Evolutionary conservation across 768 basidiomycete genomes (phyloP), one percentile per base, ranked within the genome.

Genomic region (Lentinus brumalis): DNA sequence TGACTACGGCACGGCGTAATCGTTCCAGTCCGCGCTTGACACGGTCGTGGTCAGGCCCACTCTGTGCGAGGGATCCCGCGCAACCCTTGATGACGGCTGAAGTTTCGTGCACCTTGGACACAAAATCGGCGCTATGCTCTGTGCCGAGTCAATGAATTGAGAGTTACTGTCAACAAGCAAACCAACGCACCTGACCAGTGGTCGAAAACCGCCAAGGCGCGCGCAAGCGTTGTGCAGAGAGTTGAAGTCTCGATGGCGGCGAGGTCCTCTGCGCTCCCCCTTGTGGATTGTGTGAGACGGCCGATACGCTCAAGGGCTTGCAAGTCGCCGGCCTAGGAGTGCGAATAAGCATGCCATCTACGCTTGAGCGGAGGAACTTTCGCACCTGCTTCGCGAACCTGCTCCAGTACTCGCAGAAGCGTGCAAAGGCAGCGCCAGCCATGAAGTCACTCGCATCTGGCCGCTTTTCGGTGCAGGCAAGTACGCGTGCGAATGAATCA

Each of bases 381-480:
- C 68, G 46, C 3, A 88, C 91, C 76, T 79, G 79, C 67, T 83
- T 84, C 0, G 91, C 89, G 63, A 91, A 83, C 18, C 74, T 76
- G 65, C 85, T 80, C 86, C 91, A 91, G 56, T 83, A 85, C 63
- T 92, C 89, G 69, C 89, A 91, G 70, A 89, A 83, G 8, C 77
- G 76, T 14, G 83, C 61, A 66, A 89, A 93, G 0, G 79, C 77
- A 50, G 74, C 78, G 3, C 85, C 85, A 15, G 71, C 71, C 57
- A 83, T 63, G 62, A 88, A 87, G 0, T 38, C 62, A 2, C 59
- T 69, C n/a, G 53, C 63, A 63, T 77, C 80, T 32, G 58, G 54
- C 61, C 77, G 69, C 16, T 68, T 63, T 65, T 81, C 77, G 0
- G 79, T 78, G 45, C 74, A 64, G 3, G 60, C 65, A n/a, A 85